phyloP scores from a whole-genome alignment of 2,329 filamentous ascomycete species.

The Nigrospora sphaerica region DNA sequence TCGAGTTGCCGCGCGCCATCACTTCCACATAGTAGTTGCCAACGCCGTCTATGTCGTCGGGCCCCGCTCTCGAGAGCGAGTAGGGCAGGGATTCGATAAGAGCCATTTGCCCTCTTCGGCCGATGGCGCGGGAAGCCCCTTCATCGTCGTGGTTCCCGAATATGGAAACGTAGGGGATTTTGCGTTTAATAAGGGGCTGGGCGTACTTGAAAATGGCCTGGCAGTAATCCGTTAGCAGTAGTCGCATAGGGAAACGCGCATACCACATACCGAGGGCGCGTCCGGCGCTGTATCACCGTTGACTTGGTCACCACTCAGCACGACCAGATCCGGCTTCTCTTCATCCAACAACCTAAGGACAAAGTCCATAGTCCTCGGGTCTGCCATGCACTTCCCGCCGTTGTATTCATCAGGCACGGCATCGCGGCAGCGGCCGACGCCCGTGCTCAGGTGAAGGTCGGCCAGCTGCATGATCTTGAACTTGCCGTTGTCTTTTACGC shows the following conservation, averaged over 20 bases:
- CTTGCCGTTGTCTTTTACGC: slow-evolving; percentile 80
- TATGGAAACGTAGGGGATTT: slow-evolving; percentile 87
- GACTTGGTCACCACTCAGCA: slow-evolving; percentile 89
- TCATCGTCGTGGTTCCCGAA: slow-evolving; percentile 99
- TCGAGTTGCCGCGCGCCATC: slow-evolving; percentile 67
- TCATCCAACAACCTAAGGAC: slow-evolving; percentile 77
- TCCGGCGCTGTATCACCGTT: slow-evolving; percentile 92
- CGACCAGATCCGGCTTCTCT: slow-evolving; percentile 87
- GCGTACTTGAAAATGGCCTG: slow-evolving; percentile 90
- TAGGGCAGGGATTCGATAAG: slow-evolving; percentile 82
- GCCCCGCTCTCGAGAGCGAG: slow-evolving; percentile 78
- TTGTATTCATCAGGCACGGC: slow-evolving; percentile 68
- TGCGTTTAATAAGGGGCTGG: slow-evolving; percentile 73
- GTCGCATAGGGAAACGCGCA: not conserved
- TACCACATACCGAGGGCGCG: slow-evolving; percentile 63
- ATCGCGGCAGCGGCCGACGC: slow-evolving; percentile 77
- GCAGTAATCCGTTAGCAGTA: slow-evolving; percentile 5
- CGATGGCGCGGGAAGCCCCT: slow-evolving; percentile 51
- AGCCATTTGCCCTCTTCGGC: slow-evolving; percentile 72
- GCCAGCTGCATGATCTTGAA: slow-evolving; percentile 97
- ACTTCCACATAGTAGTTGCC: slow-evolving; percentile 95
- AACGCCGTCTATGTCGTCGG: slow-evolving; percentile 77
- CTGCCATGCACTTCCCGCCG: slow-evolving; percentile 79
- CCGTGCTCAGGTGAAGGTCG: slow-evolving; percentile 91
- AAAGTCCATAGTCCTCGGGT: slow-evolving; percentile 86